These are phyloP conservation scores for Rhamnella rubrinervis DNA, from an alignment of 331 rosid genomes.

Conservation along the genomic window DNA sequence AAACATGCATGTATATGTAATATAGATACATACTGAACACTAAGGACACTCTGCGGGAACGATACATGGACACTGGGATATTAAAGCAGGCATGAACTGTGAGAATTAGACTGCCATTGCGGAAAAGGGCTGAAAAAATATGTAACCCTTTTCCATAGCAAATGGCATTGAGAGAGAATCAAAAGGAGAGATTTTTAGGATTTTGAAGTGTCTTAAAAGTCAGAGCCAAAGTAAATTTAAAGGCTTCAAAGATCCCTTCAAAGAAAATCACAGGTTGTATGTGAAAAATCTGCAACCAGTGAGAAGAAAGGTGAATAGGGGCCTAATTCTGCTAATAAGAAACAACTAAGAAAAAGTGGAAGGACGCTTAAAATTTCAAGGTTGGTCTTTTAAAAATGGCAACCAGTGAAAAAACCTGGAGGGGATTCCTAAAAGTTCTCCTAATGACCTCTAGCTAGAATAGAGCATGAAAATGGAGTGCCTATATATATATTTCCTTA, in stretches of 20 bases:
- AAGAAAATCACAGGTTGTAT: constrained; percentile 42
- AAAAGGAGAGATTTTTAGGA: neutral
- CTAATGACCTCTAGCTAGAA: neutral
- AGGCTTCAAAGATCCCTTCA: constrained; percentile 20
- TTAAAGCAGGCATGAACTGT: neutral
- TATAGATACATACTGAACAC: neutral
- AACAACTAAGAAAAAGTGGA: neutral
- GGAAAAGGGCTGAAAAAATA: constrained; percentile 38
- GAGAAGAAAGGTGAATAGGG: constrained; percentile 11
- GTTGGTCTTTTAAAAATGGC: constrained; percentile 9
- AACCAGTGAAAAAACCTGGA: constrained; percentile 1
- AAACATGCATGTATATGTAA: neutral
- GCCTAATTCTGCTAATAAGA: too few relatives aligned
- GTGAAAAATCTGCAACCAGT: constrained; percentile 46
- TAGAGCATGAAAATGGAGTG: neutral
- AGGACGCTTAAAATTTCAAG: constrained; percentile 1
- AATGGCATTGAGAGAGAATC: neutral
- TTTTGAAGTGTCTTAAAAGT: neutral
- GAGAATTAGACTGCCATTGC: constrained; percentile 16
- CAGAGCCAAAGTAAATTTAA: constrained; percentile 16
- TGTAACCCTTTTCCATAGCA: constrained; percentile 42
- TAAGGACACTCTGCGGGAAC: neutral
- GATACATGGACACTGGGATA: neutral
- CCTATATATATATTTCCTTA: neutral
- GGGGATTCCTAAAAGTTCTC: neutral